Conservation (phyloP, 495 filamentous ascomycete species). For the Terfezia claveryi region DNA sequence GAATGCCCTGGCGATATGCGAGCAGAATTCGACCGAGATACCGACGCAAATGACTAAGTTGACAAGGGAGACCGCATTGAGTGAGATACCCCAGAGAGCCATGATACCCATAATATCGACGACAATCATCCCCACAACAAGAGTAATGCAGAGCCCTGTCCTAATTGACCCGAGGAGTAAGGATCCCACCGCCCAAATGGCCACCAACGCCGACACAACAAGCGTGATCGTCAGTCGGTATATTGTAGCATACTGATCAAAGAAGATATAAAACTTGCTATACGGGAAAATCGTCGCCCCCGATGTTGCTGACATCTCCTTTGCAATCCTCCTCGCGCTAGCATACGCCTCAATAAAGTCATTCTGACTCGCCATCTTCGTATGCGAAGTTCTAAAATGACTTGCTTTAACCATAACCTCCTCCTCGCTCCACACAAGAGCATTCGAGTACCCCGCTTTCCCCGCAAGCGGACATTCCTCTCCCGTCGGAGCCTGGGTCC, state of each 20-base stretch:
- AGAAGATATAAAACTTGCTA: conserved; percentile 93
- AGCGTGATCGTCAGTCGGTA: conserved; percentile 54
- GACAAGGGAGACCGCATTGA: conserved; percentile 91
- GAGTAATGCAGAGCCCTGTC: conserved; percentile 60
- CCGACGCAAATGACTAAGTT: conserved; percentile 93
- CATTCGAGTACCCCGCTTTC: conserved; percentile 63
- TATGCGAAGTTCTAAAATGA: conserved; percentile 81
- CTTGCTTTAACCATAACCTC: conserved; percentile 46
- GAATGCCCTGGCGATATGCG: conserved; percentile 87
- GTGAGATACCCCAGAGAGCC: conserved; percentile 68
- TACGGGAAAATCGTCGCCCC: conserved; percentile 77
- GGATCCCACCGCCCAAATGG: conserved; percentile 58
- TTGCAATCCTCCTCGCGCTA: conserved; percentile 72
- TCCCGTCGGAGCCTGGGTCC: conserved; percentile 58
- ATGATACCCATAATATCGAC: conserved; percentile 89
- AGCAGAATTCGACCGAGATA: conserved; percentile 91
- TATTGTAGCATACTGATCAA: conserved; percentile 85
- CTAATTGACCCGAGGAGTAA: conserved; percentile 61
- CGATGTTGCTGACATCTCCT: conserved; percentile 42
- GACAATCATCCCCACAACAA: conserved; percentile 77
- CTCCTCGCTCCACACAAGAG: conserved; percentile 54
- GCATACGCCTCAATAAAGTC: conserved; percentile 85
- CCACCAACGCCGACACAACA: conserved; percentile 57
- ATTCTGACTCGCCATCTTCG: conserved; percentile 62
- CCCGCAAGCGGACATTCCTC: conserved; percentile 72